phyloP scores from a whole-genome alignment of 2,329 filamentous ascomycete species.

The Sporothrix brasiliensis region DNA sequence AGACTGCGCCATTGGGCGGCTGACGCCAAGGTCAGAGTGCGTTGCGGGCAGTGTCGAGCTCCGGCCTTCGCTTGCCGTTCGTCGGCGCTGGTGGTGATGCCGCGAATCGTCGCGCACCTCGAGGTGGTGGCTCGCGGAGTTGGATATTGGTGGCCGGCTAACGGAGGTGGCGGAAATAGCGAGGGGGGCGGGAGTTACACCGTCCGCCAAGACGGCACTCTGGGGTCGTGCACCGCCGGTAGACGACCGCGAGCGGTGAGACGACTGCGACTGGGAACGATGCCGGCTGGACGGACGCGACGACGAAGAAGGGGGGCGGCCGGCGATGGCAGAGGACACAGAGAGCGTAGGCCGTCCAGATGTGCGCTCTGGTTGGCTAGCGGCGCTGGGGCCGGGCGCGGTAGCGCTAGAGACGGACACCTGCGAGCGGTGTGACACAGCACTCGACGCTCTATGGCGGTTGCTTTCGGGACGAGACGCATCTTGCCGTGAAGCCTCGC shows the following conservation, averaged over 20 bases:
- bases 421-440: conserved; percentile 29
- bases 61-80: conserved; percentile 59
- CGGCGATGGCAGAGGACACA: conserved; percentile 26
- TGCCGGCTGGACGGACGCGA: conserved; percentile 42
- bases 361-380: conserved; percentile 11
- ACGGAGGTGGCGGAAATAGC: conserved; percentile 5
- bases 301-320: conserved; percentile 37
- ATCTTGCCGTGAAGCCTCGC: conserved; percentile 45
- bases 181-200: background rate
- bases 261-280: conserved; percentile 44
- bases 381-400: conserved; percentile 3
- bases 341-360: conserved; percentile 2
- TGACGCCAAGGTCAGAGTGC: conserved; percentile 36
- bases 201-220: conserved; percentile 15
- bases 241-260: conserved; percentile 44
- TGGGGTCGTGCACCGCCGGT: conserved; percentile 43
- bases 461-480: background rate
- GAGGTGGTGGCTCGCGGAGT: conserved; percentile 45
- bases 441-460: conserved; percentile 23
- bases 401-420: background rate
- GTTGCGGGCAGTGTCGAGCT: conserved; percentile 55
- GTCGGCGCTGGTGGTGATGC: conserved; percentile 47
- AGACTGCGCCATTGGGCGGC: conserved; percentile 60
- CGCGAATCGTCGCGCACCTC: conserved; percentile 55
- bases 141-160: conserved; percentile 55